phyloP scores from a whole-genome alignment of 768 basidiomycete species.

The Lanmaoa pseudosensibilis region DNA sequence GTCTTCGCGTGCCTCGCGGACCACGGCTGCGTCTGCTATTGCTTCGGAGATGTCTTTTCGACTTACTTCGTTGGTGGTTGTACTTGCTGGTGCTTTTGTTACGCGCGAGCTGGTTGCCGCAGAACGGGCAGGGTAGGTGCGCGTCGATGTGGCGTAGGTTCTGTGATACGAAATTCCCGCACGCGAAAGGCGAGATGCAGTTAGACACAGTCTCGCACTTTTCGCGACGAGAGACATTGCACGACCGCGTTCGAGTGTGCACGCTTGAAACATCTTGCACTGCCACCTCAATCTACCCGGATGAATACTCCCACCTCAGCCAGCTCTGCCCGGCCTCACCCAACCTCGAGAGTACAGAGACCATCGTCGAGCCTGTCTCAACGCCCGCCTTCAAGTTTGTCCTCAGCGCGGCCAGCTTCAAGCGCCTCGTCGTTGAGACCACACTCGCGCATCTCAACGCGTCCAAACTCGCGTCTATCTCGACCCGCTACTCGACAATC shows the following conservation, averaged over 20 bases:
- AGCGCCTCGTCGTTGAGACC: conserved; percentile 40
- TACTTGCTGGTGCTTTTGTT: conserved; percentile 34
- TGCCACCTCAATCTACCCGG: conserved; percentile 3
- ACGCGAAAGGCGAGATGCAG: conserved; percentile 8
- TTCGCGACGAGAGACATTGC: conserved; percentile 21
- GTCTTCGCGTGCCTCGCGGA: conserved; percentile 13
- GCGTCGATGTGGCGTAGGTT: conserved; percentile 26
- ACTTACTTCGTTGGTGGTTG: conserved; percentile 26
- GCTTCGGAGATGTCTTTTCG: conserved; percentile 20
- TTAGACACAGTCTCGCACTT: conserved; percentile 7
- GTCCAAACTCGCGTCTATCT: conserved; percentile 47
- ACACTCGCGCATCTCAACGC: conserved; percentile 35
- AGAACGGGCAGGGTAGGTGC: conserved; percentile 27
- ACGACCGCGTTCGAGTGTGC: background rate
- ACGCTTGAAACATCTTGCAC: background rate
- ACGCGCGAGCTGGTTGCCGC: conserved; percentile 20
- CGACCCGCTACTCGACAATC: conserved; percentile 51
- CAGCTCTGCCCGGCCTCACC: conserved; percentile 20
- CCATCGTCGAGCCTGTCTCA: conserved; percentile 41
- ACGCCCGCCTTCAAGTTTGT: conserved; percentile 48
- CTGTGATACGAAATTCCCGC: background rate
- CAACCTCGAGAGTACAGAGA: conserved; percentile 22
- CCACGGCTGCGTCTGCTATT: conserved; percentile 20
- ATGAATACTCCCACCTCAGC: conserved; percentile 16
- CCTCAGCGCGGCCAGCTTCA: conserved; percentile 44